Base-by-base conservation (phyloP, 306 rosid genomes). In the Oxytropis ochrocephala region DNA sequence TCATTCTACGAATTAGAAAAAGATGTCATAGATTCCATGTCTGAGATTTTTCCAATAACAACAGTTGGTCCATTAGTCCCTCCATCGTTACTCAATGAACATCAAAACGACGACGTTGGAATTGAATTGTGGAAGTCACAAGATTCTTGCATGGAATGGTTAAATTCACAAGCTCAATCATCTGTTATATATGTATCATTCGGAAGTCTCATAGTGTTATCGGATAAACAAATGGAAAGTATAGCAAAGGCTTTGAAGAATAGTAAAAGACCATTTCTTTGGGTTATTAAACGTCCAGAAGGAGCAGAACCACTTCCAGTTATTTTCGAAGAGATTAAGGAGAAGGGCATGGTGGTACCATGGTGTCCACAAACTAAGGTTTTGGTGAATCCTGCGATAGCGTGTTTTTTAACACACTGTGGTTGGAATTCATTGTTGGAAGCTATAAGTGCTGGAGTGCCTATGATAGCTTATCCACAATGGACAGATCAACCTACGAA, bases 401-500 rank as follows among this genome's bases (percentile, higher is more conserved):
- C 86, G 1, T 85, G 89, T 48, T 85, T 85, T 53, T 42, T 85
- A 48, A 78, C 84, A 14, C 89, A 85, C 17, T 85, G 89, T 59
- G 89, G 89, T 0, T 85, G 89, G 89, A 85, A 81, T 14, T 85
- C 89, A 0, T 54, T 69, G 58, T 49, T 85, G 64, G 89, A 85
- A 54, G 82, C 84, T 7, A 48, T 79, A 6, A 52, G 79, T 0
- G 70, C 84, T 3, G 89, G 84, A 14, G 49, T 21, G 5, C 84
- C 86, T 2, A 75, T 85, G 89, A 76, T 85, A 59, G 84, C 55
- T 8, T 85, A 70, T 13, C 89, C 89, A 3, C 66, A 76, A 10
- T 85, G 89, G 89, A 69, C 82, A 0, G 89, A 85, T 30, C 89
- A 85, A 80, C 89, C 89, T 11, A 81, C 86, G 4, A 85, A 85